Base-by-base conservation (phyloP, 345 rosid species). In the Brassica juncea region DNA sequence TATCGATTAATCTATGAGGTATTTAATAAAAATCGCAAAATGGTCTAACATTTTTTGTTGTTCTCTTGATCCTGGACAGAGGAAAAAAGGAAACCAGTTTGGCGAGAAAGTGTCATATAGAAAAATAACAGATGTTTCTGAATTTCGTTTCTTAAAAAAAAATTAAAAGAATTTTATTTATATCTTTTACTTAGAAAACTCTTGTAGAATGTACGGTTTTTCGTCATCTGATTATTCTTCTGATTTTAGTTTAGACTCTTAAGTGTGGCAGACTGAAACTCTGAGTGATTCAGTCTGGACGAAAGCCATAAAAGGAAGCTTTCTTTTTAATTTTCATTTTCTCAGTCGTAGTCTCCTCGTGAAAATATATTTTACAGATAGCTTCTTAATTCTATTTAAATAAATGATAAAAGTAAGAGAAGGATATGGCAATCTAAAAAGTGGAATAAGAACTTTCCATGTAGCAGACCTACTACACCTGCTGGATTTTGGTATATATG, bases 401-500 rank as follows among this genome's bases (percentile, higher is more conserved):
- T 58, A 57, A 47, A 73, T 32, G 57, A 55, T 47, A 71, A 73
- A 79, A 73, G 70, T 68, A n/a, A 68, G 77, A 47, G 70, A 57
- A 66, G 28, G 68, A 68, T 61, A 59, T 67, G 72, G 74, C 65
- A 73, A 79, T 73, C 82, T 79, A 34, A 67, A 79, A 79, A 67
- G 74, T 58, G 44, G 78, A 79, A 79, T 68, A 49, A 79, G 82
- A 79, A 79, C 78, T 79, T 79, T 79, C 82, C 70, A 59, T 47
- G 73, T 47, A 47, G 70, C 74, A 73, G 82, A 73, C 74, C 73
- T 73, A 35, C 1, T 28, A 78, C 73, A 72, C 61, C 68, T 66
- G 77, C 73, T 44, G 21, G 52, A 44, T 79, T 44, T 59, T 66
- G 23, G 68, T 66, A 66, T 67, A 66, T 65, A 72, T 55, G 44